Conservation (phyloP, 208 protist genomes). For the Leishmania tropica region DNA sequence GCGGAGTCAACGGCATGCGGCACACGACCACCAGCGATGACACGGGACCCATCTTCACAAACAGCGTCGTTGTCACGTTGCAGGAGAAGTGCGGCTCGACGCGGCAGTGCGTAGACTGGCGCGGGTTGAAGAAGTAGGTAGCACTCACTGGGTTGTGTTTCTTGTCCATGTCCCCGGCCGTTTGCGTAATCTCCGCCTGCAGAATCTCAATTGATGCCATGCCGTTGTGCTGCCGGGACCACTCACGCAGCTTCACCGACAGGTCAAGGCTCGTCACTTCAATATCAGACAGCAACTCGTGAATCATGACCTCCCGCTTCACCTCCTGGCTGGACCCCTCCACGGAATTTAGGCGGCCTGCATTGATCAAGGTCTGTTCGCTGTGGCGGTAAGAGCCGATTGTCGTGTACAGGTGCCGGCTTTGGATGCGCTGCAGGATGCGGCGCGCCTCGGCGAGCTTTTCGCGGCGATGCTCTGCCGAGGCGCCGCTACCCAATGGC, state of each 20-base stretch:
- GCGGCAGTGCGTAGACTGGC: constrained; percentile 25
- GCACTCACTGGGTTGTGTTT: constrained; percentile 25
- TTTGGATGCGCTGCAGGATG: constrained; percentile 52
- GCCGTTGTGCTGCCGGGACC: constrained; percentile 15
- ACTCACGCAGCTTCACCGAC: constrained; percentile 18
- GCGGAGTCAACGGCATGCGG: constrained; percentile 32
- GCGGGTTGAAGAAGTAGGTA: constrained; percentile 44
- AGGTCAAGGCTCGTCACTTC: constrained; percentile 5
- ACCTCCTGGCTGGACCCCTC: constrained; percentile 25
- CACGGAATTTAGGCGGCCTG: background rate
- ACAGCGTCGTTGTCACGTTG: constrained; percentile 28
- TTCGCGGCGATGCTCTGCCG: background rate
- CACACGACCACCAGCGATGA: constrained; percentile 37
- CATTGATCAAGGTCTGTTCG: constrained; percentile 17
- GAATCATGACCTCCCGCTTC: constrained; percentile 24
- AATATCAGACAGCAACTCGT: constrained; percentile 7
- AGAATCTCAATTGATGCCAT: constrained; percentile 24
- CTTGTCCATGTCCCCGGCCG: constrained; percentile 42
- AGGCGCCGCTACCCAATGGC: background rate
- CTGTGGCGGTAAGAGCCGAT: constrained; percentile 36
- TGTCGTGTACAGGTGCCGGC: constrained; percentile 51
- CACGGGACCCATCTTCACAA: constrained; percentile 11
- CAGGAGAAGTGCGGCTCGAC: constrained; percentile 29
- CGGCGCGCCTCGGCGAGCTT: constrained; percentile 32
- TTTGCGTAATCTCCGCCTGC: constrained; percentile 32